Base-by-base conservation (phyloP, 1,284 basidiomycete species). In the Cryptococcus sp. region DNA sequence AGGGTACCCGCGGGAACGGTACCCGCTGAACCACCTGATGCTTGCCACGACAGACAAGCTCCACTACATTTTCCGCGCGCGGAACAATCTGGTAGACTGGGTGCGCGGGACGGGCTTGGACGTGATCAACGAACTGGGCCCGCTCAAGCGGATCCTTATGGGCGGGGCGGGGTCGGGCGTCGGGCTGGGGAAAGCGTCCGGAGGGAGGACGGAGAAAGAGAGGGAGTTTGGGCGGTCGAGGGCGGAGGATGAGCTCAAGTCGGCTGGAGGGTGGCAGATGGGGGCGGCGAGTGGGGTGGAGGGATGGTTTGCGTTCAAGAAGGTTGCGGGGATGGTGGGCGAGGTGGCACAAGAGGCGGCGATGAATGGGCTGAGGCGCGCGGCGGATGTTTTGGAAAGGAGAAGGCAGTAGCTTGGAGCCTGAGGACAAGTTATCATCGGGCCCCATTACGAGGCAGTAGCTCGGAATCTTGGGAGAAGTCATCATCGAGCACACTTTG, bases 1-100 rank as follows among this genome's bases (percentile, higher is more conserved):
- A 1, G 83, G 85, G 0, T 97, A 95, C 72, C 82, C 88, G 0
- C 84, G 85, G 50, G 84, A 86, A 59, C 83, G 92, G 39, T 96
- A 95, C 75, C 78, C 90, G 53, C 82, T 82, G 60, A 97, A 97
- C 73, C 91, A 96, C 77, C 83, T 85, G 55, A 77, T 93, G 57
- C 85, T 97, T 79, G 83, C 86, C 6, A 84, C 85, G 0, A 83
- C 88, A 48, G 93, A 98, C 78, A 92, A 93, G 70, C 80, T 96
- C 47, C 87, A 94, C 77, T 89, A 89, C 68, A 71, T 96, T 9
- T 96, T 94, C 71, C 79, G 84, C 0, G 82, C 82, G 3, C 83
- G 86, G 38, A 78, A 80, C 16, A 81, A 80, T 9, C 84, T 87
- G 2, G 67, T 94, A 28, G 91, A 95, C 28, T 91, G 88, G 88